Conservation (phyloP, 1,139 yeast genomes). For the Wickerhamomyces sp. region DNA sequence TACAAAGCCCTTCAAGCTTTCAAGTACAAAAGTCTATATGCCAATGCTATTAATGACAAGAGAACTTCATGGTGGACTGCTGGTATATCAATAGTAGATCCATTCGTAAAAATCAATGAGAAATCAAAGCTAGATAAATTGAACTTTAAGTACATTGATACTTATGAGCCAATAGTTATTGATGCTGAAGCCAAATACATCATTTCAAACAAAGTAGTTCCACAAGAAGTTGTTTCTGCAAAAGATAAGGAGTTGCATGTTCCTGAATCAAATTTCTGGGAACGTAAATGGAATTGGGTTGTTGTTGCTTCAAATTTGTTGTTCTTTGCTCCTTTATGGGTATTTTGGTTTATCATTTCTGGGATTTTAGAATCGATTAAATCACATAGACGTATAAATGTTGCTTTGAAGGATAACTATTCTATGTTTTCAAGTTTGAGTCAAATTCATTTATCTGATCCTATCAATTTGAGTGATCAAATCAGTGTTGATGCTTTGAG, state of each 20-base stretch:
- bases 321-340: constrained; percentile 51
- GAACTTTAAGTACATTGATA: constrained; percentile 22
- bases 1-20: constrained; percentile 50
- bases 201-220: constrained; percentile 11
- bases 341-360: constrained; percentile 40
- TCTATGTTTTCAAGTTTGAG: constrained; percentile 24
- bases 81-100: constrained; percentile 61
- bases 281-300: constrained; percentile 42
- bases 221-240: constrained; percentile 1
- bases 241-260: constrained; percentile 2
- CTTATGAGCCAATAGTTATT: constrained; percentile 27
- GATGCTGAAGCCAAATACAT: constrained; percentile 26
- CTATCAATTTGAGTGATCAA: no score
- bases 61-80: constrained; percentile 83
- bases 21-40: constrained; percentile 52
- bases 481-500: constrained; percentile 4
- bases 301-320: constrained; percentile 36
- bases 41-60: constrained; percentile 73
- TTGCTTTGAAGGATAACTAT: constrained; percentile 28
- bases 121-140: constrained; percentile 20
- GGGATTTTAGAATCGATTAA: constrained; percentile 34
- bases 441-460: constrained; percentile 8
- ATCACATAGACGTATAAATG: constrained; percentile 28
- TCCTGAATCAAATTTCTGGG: constrained; percentile 25
- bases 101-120: constrained; percentile 36